Base-by-base conservation (phyloP, 2,329 filamentous ascomycete species). In the Paraphoma chrysanthemicola region DNA sequence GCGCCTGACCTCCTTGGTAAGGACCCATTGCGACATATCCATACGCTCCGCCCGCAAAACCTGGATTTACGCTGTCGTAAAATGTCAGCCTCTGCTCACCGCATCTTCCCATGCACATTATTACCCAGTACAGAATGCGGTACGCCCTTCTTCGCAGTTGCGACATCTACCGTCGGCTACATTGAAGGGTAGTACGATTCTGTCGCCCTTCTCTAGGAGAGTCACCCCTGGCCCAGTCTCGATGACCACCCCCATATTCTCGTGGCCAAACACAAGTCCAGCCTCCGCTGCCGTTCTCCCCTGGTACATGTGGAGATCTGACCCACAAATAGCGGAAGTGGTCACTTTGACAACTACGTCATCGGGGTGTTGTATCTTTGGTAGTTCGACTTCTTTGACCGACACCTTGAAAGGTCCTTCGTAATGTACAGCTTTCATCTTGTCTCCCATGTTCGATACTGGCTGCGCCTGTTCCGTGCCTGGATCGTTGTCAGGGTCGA, bases 261-360 rank as follows among this genome's bases (percentile, higher is more conserved):
- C 86, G 65, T 89, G 86, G 3, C 82, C 80, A 63, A 89, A 89
- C 1, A 86, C 86, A 31, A 89, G 81, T 2, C 87, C 87, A 0
- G 82, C 74, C 66, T 88, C 79, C 4, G 87, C 87, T 6, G 86
- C 86, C 0, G 86, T 89, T 50, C 87, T 76, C 1, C 87, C 87
- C 71, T 89, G 85, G 56, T 90, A 90, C 85, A 88, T 87, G 70
- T 86, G 74, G 56, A 79, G 63, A 56, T 78, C 71, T 5, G 82
- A 84, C 10, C 84, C 84, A 64, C 84, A 86, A 46, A 86, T 86
- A 3, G 83, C 84, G 48, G 86, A 83, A 6, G 86, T 90, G 0
- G 87, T 88, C 36, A 89, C 84, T 66, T 87, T 88, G 71, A 89
- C 83, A 56, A 88, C 85, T 33, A 83, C 81, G 77, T 89, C 86